Evolutionary conservation across 2,329 filamentous ascomycete species (phyloP).

Genomic region (Allantophomopsis lycopodina): DNA sequence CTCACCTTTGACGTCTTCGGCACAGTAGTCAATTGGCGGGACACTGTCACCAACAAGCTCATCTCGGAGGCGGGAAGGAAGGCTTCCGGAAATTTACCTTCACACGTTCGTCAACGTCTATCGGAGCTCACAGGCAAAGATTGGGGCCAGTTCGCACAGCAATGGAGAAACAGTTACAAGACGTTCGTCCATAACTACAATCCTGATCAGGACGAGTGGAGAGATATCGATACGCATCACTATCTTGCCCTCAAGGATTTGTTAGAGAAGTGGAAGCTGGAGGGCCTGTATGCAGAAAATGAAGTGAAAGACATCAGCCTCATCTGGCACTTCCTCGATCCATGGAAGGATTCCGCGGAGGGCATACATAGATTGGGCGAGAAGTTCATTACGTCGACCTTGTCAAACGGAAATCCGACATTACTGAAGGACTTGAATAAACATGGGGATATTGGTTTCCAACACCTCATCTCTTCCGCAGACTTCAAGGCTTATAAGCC

Average conservation of each 20-base stretch:
- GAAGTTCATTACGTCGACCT: constrained; percentile 44
- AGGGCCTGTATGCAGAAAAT: constrained; percentile 43
- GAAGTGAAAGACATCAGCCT: constrained; percentile 51
- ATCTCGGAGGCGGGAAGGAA: constrained; percentile 32
- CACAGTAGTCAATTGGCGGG: constrained; percentile 69
- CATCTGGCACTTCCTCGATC: constrained; percentile 58
- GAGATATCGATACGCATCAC: constrained; percentile 62
- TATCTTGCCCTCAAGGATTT: constrained; percentile 44
- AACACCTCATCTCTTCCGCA: constrained; percentile 49
- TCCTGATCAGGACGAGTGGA: constrained; percentile 35
- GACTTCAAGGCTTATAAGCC: constrained; percentile 69
- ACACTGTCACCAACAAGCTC: constrained; percentile 47
- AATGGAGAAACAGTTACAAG: constrained; percentile 55
- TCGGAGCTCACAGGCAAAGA: constrained; percentile 36
- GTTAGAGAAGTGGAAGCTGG: constrained; percentile 38
- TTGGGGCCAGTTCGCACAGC: constrained; percentile 52
- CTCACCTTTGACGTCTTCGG: constrained; percentile 69
- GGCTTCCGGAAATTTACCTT: constrained; percentile 27
- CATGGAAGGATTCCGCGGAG: constrained; percentile 49
- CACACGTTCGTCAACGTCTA: constrained; percentile 30
- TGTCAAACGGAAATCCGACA: constrained; percentile 61
- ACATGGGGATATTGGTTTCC: constrained; percentile 47
- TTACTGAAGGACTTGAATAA: constrained; percentile 52
- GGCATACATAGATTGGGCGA: constrained; percentile 41
- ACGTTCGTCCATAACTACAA: constrained; percentile 42